Evolutionary conservation across 768 basidiomycete genomes (phyloP).

Genomic region (Neoboletus subvelutipes): DNA sequence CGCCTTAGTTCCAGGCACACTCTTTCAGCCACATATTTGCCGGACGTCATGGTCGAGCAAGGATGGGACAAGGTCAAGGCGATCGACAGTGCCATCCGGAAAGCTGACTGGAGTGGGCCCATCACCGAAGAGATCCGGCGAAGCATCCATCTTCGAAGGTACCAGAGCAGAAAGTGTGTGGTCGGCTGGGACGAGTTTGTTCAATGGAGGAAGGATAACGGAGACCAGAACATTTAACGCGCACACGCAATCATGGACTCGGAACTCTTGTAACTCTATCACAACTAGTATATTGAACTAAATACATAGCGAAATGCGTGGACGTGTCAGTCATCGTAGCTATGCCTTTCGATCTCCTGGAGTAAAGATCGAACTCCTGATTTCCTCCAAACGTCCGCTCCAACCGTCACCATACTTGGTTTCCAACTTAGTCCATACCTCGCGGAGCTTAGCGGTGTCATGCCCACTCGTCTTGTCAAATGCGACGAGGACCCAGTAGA

Average conservation of each 20-base stretch:
- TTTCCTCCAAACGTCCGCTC: slow-evolving; percentile 44
- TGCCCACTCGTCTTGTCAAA: slow-evolving; percentile 59
- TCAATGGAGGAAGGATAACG: slow-evolving; percentile 63
- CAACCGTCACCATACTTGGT: slow-evolving; percentile 47
- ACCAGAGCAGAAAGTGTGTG: slow-evolving; percentile 70
- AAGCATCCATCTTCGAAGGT: slow-evolving; percentile 73
- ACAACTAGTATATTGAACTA: slow-evolving; percentile 9
- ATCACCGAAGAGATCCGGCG: slow-evolving; percentile 83
- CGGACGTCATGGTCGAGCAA: slow-evolving; percentile 89
- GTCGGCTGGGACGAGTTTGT: slow-evolving; percentile 78
- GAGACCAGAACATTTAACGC: slow-evolving; percentile 34
- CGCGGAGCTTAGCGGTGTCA: slow-evolving; percentile 49
- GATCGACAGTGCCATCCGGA: slow-evolving; percentile 86
- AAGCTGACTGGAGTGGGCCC: slow-evolving; percentile 84
- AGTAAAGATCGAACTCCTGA: slow-evolving; percentile 42
- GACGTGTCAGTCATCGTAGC: not conserved
- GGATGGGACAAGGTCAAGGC: slow-evolving; percentile 93
- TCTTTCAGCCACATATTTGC: slow-evolving; percentile 88
- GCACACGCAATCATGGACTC: not conserved
- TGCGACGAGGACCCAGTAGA: slow-evolving; percentile 70
- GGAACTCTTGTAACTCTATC: slow-evolving; percentile 10
- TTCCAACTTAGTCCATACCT: slow-evolving; percentile 58
- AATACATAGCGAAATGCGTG: not conserved
- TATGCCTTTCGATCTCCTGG: slow-evolving; percentile 1
- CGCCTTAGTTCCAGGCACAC: slow-evolving; percentile 53